Evolutionary conservation across 768 basidiomycete genomes (phyloP), one percentile per base, ranked within the genome.

Genomic region (Serpula lacrymans): DNA sequence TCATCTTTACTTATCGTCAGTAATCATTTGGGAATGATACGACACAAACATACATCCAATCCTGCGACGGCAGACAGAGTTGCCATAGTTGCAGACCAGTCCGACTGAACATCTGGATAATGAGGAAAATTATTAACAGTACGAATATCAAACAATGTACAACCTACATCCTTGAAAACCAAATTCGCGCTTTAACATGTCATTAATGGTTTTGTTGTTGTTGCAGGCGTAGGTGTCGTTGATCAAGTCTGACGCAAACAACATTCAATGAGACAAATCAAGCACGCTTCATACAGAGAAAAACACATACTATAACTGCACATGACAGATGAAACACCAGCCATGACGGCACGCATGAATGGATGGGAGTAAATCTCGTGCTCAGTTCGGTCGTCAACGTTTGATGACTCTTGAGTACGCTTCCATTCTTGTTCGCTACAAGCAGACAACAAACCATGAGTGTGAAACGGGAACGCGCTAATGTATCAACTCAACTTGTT

Each of bases 271-370:
- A 45, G 1, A 49, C 32, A 20, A 31, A 52, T 27, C 41, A 39
- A 29, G 17, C 25, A 14, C 12, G 30, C 17, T 21, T 33, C 18
- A 39, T 31, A 16, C 7, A 37, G 17, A 17, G 16, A 30, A 13
- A 33, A 23, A 34, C 26, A 55, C 65, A 45, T 41, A 71, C 75
- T 80, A 49, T 80, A 80, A 44, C 76, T 78, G 57, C 80, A 82
- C 80, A 82, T 82, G 40, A 84, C 70, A 4, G 78, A 57, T 1
- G 82, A 77, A 9, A 82, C 82, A 41, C 77, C 77, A 9, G 82
- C 82, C 57, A 76, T 73, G 3, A 84, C 76, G 14, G 76, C 71
- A 30, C 76, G 74, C 50, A 82, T 51, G 52, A 77, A 77, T 6
- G 79, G 80, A 23, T 71, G 67, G 0, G 69, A 66, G 36, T 81